These are phyloP conservation scores for Geotrichum histeridarum DNA, from an alignment of 1,139 yeast species.

Conservation along the genomic window DNA sequence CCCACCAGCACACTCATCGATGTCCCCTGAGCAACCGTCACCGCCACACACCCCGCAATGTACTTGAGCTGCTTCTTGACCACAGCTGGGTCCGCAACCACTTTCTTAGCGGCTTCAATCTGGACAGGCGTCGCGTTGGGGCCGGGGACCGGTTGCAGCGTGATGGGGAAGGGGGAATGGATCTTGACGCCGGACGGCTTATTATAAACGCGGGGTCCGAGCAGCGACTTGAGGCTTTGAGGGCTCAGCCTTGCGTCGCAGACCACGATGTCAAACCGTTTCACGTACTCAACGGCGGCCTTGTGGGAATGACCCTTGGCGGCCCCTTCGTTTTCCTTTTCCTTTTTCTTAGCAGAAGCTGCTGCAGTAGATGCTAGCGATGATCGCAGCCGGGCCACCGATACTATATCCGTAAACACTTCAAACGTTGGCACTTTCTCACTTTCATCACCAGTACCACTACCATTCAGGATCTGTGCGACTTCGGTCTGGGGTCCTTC, in stretches of 20 bases:
- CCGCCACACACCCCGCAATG: slow-evolving; percentile 25
- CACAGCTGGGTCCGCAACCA: slow-evolving; percentile 24
- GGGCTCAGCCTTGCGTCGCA: slow-evolving; percentile 26
- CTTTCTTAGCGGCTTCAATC: slow-evolving; percentile 15
- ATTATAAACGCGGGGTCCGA: slow-evolving; percentile 27
- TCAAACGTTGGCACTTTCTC: slow-evolving; percentile 25
- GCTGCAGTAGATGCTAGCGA: slow-evolving; percentile 19
- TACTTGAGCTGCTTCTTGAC: slow-evolving; percentile 27
- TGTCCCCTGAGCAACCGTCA: slow-evolving; percentile 28
- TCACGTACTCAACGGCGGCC: slow-evolving; percentile 20
- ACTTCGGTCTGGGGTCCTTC: slow-evolving; percentile 28
- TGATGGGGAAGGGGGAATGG: slow-evolving; percentile 28
- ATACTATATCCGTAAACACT: slow-evolving; percentile 28
- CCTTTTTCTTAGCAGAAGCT: not conserved
- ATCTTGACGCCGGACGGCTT: slow-evolving; percentile 25
- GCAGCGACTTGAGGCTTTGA: slow-evolving; percentile 24
- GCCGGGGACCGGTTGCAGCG: slow-evolving; percentile 19
- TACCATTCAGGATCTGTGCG: slow-evolving; percentile 20
- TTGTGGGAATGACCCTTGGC: slow-evolving; percentile 13
- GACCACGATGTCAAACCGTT: slow-evolving; percentile 26
- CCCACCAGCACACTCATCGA: slow-evolving; percentile 29
- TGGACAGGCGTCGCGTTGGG: slow-evolving; percentile 21
- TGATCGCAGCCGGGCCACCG: slow-evolving; percentile 27
- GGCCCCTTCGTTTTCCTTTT: not conserved
- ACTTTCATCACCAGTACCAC: slow-evolving; percentile 21